A percentile compares a stretch with the other conserved stretches of the same genome.
Conservation (phyloP, 495 filamentous ascomycete genomes). For the Oidiodendron maius region DNA sequence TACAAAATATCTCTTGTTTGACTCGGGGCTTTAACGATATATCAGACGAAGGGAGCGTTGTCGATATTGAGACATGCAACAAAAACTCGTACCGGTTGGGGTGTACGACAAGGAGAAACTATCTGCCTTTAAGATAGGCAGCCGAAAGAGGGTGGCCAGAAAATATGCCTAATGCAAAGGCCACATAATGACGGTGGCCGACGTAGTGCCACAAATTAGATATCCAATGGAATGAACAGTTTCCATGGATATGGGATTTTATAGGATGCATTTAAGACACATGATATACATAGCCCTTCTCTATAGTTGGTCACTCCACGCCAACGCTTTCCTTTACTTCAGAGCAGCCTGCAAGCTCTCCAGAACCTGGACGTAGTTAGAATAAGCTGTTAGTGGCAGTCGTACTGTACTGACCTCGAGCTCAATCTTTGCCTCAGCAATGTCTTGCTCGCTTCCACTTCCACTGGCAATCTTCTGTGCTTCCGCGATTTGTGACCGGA, state of each 20-base stretch:
- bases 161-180: no score
- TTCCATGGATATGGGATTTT: slow-evolving; percentile 2
- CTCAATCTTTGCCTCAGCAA: slow-evolving; percentile 98
- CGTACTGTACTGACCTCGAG: slow-evolving; percentile 73
- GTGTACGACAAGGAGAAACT: no score
- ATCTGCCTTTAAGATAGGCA: no score
- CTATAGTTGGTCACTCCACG: slow-evolving; percentile 15
- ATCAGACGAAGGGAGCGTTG: no score
- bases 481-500: slow-evolving; percentile 77
- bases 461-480: slow-evolving; percentile 91
- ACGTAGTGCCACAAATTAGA: not conserved
- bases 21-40: no score
- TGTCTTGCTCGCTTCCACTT: slow-evolving; percentile 91
- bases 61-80: no score
- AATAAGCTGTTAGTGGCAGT: no score
- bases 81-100: no score
- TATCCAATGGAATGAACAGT: slow-evolving; percentile 4
- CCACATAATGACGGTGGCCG: no score
- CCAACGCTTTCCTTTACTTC: slow-evolving; percentile 44
- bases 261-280: slow-evolving; percentile 21
- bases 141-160: no score
- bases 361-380: slow-evolving; percentile 47
- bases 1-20: no score
- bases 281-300: slow-evolving; percentile 22
- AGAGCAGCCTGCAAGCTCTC: slow-evolving; percentile 70